phyloP scores from a whole-genome alignment of 352 stramenopile species.

The Phytophthora sansomeana region DNA sequence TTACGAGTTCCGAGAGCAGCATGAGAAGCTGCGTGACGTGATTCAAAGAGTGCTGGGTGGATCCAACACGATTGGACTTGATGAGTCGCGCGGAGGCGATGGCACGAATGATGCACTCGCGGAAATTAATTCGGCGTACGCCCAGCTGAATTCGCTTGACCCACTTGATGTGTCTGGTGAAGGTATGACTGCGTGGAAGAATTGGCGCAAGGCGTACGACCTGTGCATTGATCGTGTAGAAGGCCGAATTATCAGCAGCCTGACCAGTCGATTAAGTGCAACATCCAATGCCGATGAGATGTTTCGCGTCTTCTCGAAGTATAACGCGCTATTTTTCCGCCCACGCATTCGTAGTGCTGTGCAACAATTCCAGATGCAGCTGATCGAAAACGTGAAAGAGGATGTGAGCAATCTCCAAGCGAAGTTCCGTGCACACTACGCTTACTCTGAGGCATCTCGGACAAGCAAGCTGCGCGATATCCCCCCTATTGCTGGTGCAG shows the following conservation, averaged over 20 bases:
- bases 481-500: conserved; percentile 97
- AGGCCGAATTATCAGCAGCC: conserved; percentile 90
- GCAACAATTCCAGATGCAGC: conserved; percentile 99
- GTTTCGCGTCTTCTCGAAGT: conserved; percentile 98
- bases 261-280: conserved; percentile 88
- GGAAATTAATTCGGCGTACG: conserved; percentile 92
- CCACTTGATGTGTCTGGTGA: conserved; percentile 89
- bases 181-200: conserved; percentile 85
- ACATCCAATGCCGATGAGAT: conserved; percentile 96
- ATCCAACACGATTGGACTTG: conserved; percentile 38
- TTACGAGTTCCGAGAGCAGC: conserved; percentile 91
- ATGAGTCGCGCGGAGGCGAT: conserved; percentile 57
- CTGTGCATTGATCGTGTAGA: conserved; percentile 93
- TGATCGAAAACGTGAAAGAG: conserved; percentile 98
- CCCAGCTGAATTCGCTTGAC: conserved; percentile 79
- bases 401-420: conserved; percentile 97
- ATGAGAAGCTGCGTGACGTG: conserved; percentile 91
- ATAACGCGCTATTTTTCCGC: conserved; percentile 98
- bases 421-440: conserved; percentile 96
- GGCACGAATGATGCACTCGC: conserved; percentile 82
- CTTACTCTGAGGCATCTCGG: conserved; percentile 94
- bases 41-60: conserved; percentile 87
- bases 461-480: conserved; percentile 97
- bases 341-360: conserved; percentile 95
- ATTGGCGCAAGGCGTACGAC: conserved; percentile 91